These are phyloP conservation scores for Acacia crassicarpa DNA, from an alignment of 306 rosid species.

Conservation along the genomic window DNA sequence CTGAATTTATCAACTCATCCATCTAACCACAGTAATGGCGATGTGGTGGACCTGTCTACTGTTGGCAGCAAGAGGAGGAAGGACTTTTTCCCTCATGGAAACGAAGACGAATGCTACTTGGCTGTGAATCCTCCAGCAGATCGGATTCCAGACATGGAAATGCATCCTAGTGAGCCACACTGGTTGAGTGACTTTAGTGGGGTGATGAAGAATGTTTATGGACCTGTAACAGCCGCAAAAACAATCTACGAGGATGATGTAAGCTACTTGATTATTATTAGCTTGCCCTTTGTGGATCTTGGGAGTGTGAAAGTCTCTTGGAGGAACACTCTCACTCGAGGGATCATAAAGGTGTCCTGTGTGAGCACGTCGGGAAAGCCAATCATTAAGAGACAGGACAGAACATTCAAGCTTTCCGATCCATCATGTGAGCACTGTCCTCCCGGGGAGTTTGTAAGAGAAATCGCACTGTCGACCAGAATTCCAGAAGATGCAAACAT, in stretches of 20 bases:
- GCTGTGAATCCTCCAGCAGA: conserved; percentile 37
- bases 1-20: conserved; percentile 50
- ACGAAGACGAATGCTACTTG: conserved; percentile 41
- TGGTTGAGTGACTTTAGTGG: conserved; percentile 49
- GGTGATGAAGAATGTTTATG: conserved; percentile 47
- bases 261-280: conserved; percentile 44
- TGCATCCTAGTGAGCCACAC: conserved; percentile 36
- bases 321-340: conserved; percentile 45
- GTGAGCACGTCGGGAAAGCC: conserved; percentile 45
- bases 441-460: conserved; percentile 50
- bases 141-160: conserved; percentile 34
- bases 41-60: conserved; percentile 37
- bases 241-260: conserved; percentile 48
- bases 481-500: conserved; percentile 52
- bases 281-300: conserved; percentile 54
- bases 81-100: conserved; percentile 39
- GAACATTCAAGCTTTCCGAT: conserved; percentile 53
- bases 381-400: conserved; percentile 50
- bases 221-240: conserved; percentile 55
- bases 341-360: conserved; percentile 50
- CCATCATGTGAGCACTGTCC: conserved; percentile 55
- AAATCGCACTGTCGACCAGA: conserved; percentile 44
- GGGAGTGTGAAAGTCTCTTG: conserved; percentile 51
- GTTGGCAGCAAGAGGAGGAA: conserved; percentile 42
- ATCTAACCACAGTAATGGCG: conserved; percentile 34